A percentile compares a stretch with the other conserved stretches of the same genome.
phyloP scores from a whole-genome alignment of 768 basidiomycete species.

The Amanita rubescens region DNA sequence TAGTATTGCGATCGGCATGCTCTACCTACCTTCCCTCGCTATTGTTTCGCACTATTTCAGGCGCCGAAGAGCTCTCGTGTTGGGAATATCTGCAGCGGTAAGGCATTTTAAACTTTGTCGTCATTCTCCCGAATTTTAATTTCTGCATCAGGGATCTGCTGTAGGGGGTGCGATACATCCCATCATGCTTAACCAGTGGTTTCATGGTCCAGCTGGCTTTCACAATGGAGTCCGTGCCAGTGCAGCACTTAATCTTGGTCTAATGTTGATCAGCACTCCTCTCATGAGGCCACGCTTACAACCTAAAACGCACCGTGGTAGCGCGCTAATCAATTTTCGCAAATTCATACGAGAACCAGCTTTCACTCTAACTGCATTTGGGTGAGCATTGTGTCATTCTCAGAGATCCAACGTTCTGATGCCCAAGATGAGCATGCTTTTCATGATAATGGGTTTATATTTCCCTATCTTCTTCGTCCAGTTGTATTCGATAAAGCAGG shows the following conservation, averaged over 20 bases:
- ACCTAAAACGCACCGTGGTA: slow-evolving; percentile 24
- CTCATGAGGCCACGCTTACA: slow-evolving; percentile 38
- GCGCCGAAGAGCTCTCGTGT: slow-evolving; percentile 25
- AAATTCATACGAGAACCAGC: slow-evolving; percentile 34
- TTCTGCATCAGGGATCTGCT: slow-evolving; percentile 34
- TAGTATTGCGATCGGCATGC: slow-evolving; percentile 44
- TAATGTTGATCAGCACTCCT: slow-evolving; percentile 29
- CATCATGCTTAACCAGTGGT: slow-evolving; percentile 52
- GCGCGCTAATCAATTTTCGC: slow-evolving; percentile 20
- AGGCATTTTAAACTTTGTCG: not conserved
- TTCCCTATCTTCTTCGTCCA: slow-evolving; percentile 54
- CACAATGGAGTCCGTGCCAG: slow-evolving; percentile 45
- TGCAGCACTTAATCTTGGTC: slow-evolving; percentile 31
- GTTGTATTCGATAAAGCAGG: slow-evolving; percentile 41
- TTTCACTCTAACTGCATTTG: slow-evolving; percentile 36
- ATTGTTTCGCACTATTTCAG: slow-evolving; percentile 32
- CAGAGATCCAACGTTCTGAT: not conserved
- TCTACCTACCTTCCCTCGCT: slow-evolving; percentile 39
- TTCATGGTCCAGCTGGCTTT: slow-evolving; percentile 41
- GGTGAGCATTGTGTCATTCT: slow-evolving; percentile 18
- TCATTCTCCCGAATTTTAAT: too few species aligned
- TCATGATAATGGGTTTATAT: slow-evolving; percentile 32
- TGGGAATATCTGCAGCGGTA: slow-evolving; percentile 29
- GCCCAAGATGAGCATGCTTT: slow-evolving; percentile 21
- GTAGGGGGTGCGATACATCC: slow-evolving; percentile 55